Evolutionary conservation across 257 asterid species (phyloP).

Genomic region (Solanum virginianum): DNA sequence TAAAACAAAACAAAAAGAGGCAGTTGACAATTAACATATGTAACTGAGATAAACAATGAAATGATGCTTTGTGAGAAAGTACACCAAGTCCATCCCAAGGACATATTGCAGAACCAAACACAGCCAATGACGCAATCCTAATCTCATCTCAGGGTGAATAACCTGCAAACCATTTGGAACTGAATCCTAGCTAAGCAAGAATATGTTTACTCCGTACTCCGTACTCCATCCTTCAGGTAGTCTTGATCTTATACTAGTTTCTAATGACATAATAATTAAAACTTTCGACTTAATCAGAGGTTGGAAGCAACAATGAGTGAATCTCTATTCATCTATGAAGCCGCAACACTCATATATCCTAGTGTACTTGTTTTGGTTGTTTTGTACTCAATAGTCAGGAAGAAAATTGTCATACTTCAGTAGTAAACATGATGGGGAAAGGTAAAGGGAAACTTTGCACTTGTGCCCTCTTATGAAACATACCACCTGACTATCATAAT

Average conservation of each 20-base stretch:
- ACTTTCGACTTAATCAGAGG: neutral
- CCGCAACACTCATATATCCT: neutral
- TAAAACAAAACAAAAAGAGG: neutral
- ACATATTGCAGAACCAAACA: neutral
- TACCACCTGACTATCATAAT: neutral
- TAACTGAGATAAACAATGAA: neutral
- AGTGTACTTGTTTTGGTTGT: neutral
- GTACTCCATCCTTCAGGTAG: neutral
- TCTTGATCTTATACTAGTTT: neutral
- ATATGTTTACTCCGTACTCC: neutral
- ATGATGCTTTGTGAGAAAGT: neutral
- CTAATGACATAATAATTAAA: neutral
- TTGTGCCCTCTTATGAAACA: neutral
- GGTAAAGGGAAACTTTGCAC: neutral
- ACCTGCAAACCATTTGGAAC: neutral
- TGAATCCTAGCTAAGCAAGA: neutral
- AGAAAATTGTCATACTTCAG: neutral
- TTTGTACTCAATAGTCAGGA: neutral
- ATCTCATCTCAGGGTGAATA: neutral
- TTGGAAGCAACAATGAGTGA: neutral
- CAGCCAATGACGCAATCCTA: neutral
- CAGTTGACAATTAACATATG: neutral
- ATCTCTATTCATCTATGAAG: neutral
- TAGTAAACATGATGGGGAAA: neutral
- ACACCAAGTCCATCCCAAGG: neutral